A percentile compares a stretch with the other conserved stretches of the same genome.
These are phyloP conservation scores for Sporothrix pallida DNA, from an alignment of 2,329 filamentous ascomycete species.

Conservation along the genomic window DNA sequence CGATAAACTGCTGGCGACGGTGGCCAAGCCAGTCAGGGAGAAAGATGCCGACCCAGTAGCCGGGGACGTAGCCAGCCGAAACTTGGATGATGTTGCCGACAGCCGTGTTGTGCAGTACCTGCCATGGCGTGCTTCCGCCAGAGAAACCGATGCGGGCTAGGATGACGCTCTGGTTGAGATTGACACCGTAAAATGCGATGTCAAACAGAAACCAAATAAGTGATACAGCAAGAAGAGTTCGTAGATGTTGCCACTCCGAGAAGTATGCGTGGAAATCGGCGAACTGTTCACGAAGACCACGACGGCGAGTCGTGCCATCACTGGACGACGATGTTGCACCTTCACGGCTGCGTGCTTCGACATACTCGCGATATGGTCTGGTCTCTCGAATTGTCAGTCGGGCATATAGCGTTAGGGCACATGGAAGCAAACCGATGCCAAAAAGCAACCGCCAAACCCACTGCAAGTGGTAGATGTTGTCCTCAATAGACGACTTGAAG, in stretches of 20 bases:
- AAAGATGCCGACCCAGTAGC: slow-evolving; percentile 64
- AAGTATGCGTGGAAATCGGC: neutral
- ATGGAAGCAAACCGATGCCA: neutral
- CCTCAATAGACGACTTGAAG: neutral
- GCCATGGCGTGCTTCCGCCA: slow-evolving; percentile 59
- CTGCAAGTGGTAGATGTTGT: neutral
- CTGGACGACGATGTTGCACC: neutral
- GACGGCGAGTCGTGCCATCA: neutral
- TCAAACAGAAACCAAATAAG: slow-evolving; percentile 45
- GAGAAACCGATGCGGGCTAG: slow-evolving; percentile 65
- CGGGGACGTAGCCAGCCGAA: slow-evolving; percentile 66
- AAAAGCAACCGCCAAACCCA: slow-evolving; percentile 2
- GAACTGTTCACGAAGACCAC: slow-evolving; percentile 2
- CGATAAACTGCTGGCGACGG: neutral
- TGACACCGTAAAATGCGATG: slow-evolving; percentile 58
- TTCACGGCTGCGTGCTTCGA: neutral
- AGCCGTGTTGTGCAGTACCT: slow-evolving; percentile 64
- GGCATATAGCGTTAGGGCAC: slow-evolving; percentile 8
- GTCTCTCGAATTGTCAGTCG: slow-evolving; percentile 1
- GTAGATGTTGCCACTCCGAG: slow-evolving; percentile 6
- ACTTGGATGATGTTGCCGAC: slow-evolving; percentile 68
- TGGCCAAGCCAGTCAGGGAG: slow-evolving; percentile 59
- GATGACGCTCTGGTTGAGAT: slow-evolving; percentile 66
- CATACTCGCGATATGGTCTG: neutral
- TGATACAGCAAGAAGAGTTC: neutral